Percentiles rank a stretch among this genome's conserved stretches.
Evolutionary conservation across 164 flowering plant species (phyloP).

Genomic region (Piper betle): DNA sequence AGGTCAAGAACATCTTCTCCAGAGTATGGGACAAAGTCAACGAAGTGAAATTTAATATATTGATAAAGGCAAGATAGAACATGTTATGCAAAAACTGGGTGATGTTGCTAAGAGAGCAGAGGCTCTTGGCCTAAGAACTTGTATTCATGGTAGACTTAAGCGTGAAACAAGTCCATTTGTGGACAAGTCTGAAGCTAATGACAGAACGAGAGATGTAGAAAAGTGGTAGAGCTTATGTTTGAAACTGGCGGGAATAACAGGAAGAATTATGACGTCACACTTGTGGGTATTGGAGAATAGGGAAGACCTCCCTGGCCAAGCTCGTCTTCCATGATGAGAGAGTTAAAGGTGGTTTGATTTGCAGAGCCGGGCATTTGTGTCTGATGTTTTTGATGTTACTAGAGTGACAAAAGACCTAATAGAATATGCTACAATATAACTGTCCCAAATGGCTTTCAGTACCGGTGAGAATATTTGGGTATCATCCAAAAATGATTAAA

Average conservation of each 20-base stretch:
- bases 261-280: not conserved
- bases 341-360: not conserved
- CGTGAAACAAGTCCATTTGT: not conserved
- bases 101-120: not conserved
- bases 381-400: not conserved
- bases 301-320: slow-evolving; percentile 2
- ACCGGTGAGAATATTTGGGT: no score
- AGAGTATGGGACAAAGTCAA: not conserved
- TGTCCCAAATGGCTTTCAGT: no score
- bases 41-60: not conserved
- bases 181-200: not conserved
- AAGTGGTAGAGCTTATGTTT: not conserved
- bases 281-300: slow-evolving; percentile 4
- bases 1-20: not conserved
- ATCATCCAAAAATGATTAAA: not conserved
- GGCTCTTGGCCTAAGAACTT: not conserved
- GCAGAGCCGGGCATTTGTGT: not conserved
- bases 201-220: not conserved
- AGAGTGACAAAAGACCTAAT: slow-evolving; percentile 1
- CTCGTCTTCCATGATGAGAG: slow-evolving; percentile 2
- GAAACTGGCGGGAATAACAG: not conserved
- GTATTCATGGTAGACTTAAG: not conserved
- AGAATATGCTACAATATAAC: not conserved
- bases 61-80: not conserved
- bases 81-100: not conserved